Evolutionary conservation across 1,284 basidiomycete genomes (phyloP).

Genomic region (Pholiota adiposa): DNA sequence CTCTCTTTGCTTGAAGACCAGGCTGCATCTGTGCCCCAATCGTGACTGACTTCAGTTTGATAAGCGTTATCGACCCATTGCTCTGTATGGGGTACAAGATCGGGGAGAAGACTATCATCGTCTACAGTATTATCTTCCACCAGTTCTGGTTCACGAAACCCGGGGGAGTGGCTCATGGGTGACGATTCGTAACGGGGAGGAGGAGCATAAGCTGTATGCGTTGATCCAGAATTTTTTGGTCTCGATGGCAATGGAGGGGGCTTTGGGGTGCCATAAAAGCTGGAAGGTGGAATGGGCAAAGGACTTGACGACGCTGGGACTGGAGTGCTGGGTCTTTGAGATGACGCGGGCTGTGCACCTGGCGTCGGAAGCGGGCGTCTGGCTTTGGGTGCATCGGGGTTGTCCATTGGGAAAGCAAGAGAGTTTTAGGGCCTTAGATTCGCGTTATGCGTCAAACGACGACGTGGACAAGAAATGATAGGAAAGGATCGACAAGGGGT

Average conservation of each 20-base stretch:
- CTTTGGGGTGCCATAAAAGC: conserved; percentile 39
- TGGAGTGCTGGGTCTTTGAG: conserved; percentile 46
- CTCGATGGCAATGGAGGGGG: conserved; percentile 41
- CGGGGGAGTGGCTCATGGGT: conserved; percentile 28
- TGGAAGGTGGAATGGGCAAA: conserved; percentile 35
- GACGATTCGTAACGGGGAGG: conserved; percentile 38
- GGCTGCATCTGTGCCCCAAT: conserved; percentile 12
- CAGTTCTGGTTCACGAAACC: conserved; percentile 50
- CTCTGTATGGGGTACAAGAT: conserved; percentile 29
- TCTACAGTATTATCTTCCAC: conserved; percentile 37
- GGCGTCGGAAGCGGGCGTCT: conserved; percentile 46
- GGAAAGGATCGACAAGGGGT: not conserved
- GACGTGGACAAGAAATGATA: not conserved
- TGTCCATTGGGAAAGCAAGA: conserved; percentile 35
- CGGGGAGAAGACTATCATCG: conserved; percentile 36
- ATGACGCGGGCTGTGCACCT: conserved; percentile 29
- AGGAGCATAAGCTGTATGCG: conserved; percentile 40
- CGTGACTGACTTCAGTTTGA: conserved; percentile 4
- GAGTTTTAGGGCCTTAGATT: not conserved
- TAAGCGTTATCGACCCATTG: conserved; percentile 8
- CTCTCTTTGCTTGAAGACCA: conserved; percentile 7
- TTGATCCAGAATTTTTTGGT: conserved; percentile 43
- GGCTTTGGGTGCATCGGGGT: conserved; percentile 39
- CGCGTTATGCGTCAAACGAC: not conserved
- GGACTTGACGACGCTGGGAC: conserved; percentile 25